Evolutionary conservation across 257 asterid genomes (phyloP).

Genomic region (Thymus mandschuricus): DNA sequence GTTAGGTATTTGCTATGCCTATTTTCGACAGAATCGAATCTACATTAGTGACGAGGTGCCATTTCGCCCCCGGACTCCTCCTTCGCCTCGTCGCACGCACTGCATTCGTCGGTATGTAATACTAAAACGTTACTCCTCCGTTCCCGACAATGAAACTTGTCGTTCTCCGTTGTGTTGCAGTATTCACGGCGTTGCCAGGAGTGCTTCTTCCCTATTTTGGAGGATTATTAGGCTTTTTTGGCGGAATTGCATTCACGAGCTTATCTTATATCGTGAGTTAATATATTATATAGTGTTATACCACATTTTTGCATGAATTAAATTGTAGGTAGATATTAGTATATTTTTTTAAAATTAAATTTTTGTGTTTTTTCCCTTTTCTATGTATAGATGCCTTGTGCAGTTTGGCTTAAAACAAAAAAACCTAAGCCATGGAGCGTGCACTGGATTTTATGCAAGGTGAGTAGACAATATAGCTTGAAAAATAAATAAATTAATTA

Average conservation of each 20-base stretch:
- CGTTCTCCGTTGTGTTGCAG: slow-evolving; percentile 27
- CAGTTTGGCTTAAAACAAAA: slow-evolving; percentile 37
- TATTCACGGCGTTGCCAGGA: slow-evolving; percentile 37
- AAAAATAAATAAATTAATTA: no score
- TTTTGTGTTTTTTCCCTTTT: no score
- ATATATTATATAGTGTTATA: not conserved
- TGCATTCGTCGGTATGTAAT: slow-evolving; percentile 41
- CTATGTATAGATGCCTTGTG: slow-evolving; percentile 37
- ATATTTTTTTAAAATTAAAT: no score
- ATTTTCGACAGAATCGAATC: slow-evolving; percentile 53
- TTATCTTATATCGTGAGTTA: slow-evolving; percentile 44
- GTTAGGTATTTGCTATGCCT: slow-evolving; percentile 56
- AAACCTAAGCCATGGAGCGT: slow-evolving; percentile 40
- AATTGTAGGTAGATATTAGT: not conserved
- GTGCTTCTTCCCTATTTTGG: slow-evolving; percentile 49
- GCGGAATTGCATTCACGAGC: slow-evolving; percentile 48
- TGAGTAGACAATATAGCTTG: not conserved
- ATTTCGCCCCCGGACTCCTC: slow-evolving; percentile 38
- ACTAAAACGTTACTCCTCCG: no score
- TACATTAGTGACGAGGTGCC: slow-evolving; percentile 27
- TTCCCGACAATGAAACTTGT: no score
- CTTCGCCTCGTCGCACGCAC: slow-evolving; percentile 46
- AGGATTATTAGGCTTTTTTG: slow-evolving; percentile 53
- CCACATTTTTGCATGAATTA: not conserved
- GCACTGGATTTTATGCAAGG: slow-evolving; percentile 47